These are phyloP conservation scores for Gautieria morchelliformis DNA, from an alignment of 768 basidiomycete genomes.

Conservation along the genomic window DNA sequence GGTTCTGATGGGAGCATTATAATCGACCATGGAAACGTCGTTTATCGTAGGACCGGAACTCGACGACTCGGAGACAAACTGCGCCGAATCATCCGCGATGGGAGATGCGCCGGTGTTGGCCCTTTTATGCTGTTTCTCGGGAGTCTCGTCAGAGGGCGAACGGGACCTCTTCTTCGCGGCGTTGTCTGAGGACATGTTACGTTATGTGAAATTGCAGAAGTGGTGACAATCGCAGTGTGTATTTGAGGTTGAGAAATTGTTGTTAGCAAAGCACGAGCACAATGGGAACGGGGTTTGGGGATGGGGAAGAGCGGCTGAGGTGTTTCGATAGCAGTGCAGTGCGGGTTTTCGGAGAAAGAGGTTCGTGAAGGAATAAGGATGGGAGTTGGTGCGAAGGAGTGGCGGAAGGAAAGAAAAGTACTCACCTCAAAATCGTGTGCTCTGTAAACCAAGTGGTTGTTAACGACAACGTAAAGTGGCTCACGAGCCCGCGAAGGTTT, in stretches of 20 bases:
- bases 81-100: constrained; percentile 36
- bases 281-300: constrained; percentile 1
- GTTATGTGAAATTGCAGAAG: constrained; percentile 19
- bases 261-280: constrained; percentile 15
- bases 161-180: constrained; percentile 79
- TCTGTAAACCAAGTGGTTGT: not conserved
- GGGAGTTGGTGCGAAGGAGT: constrained; percentile 9
- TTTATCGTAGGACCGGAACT: constrained; percentile 27
- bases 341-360: constrained; percentile 7
- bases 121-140: constrained; percentile 74
- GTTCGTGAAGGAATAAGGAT: not conserved
- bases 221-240: constrained; percentile 15
- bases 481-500: not conserved
- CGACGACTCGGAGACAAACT: constrained; percentile 11
- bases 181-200: constrained; percentile 82
- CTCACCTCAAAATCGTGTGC: not conserved
- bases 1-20: constrained; percentile 21
- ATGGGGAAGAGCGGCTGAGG: not conserved
- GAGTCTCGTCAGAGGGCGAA: constrained; percentile 64
- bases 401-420: constrained; percentile 2
- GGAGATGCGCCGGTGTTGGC: constrained; percentile 73
- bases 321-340: constrained; percentile 11
- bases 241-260: constrained; percentile 13
- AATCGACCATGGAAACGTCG: constrained; percentile 62
- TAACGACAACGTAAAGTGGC: not conserved